A percentile compares a stretch with the other conserved stretches of the same genome.
phyloP scores from a whole-genome alignment of 257 asterid species.

The Solanum rostratum region DNA sequence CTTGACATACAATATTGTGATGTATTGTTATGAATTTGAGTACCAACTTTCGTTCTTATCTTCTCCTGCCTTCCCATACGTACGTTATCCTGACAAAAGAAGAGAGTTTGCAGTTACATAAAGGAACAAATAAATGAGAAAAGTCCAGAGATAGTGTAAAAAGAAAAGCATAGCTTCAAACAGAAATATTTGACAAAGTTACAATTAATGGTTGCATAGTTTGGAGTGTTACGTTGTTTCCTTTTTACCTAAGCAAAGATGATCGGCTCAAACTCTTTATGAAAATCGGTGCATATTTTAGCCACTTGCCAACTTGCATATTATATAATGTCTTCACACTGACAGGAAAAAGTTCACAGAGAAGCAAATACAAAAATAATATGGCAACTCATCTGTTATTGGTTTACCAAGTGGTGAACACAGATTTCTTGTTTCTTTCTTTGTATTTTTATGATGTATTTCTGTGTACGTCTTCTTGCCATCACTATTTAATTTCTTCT shows the following conservation, averaged over 20 bases:
- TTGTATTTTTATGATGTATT: background rate
- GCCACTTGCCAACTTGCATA: background rate
- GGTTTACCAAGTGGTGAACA: background rate
- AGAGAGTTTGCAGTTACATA: background rate
- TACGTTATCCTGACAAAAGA: background rate
- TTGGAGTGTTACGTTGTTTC: background rate
- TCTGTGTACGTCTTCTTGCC: background rate
- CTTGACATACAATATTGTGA: background rate
- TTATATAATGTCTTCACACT: background rate
- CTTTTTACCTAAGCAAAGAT: background rate
- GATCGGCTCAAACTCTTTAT: background rate
- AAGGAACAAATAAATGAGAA: background rate
- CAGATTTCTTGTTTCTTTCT: background rate
- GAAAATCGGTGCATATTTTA: background rate
- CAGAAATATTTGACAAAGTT: background rate
- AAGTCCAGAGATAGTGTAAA: background rate
- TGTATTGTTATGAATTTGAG: background rate
- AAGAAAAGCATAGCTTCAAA: background rate
- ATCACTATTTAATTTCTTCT: background rate
- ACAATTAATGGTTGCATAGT: background rate
- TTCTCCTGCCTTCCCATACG: background rate
- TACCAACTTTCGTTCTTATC: background rate
- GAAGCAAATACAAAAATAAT: background rate
- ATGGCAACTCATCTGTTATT: background rate
- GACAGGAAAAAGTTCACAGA: background rate